A percentile compares a stretch with the other conserved stretches of the same genome.
Evolutionary conservation across 495 filamentous ascomycete species (phyloP).

Genomic region (Podospora pseudoanserina): DNA sequence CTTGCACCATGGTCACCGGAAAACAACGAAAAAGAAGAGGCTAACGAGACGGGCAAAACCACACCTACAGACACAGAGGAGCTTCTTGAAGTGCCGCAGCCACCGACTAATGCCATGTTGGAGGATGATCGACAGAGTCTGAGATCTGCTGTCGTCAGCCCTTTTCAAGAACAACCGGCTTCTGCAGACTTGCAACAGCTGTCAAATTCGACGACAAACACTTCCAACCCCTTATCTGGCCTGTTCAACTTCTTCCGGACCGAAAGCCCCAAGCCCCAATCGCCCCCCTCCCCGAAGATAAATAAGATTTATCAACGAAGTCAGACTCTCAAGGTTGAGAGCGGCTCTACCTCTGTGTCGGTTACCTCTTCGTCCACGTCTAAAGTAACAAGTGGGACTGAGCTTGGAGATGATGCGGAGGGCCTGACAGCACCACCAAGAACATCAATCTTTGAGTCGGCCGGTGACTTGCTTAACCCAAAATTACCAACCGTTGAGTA

Average conservation of each 20-base stretch:
- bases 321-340: slow-evolving; percentile 58
- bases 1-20: slow-evolving; percentile 36
- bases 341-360: slow-evolving; percentile 36
- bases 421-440: slow-evolving; percentile 68
- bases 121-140: slow-evolving; percentile 53
- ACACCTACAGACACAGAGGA: slow-evolving; percentile 26
- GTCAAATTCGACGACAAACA: slow-evolving; percentile 25
- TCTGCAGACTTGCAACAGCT: slow-evolving; percentile 26
- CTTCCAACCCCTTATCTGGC: slow-evolving; percentile 50
- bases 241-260: slow-evolving; percentile 62
- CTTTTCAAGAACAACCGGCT: slow-evolving; percentile 17
- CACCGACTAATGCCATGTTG: slow-evolving; percentile 49
- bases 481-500: slow-evolving; percentile 77
- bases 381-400: slow-evolving; percentile 41
- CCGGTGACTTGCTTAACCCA: slow-evolving; percentile 85
- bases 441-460: slow-evolving; percentile 92
- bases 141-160: slow-evolving; percentile 29
- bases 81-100: slow-evolving; percentile 56
- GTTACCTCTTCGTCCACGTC: slow-evolving; percentile 34
- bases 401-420: slow-evolving; percentile 41
- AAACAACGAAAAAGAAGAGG: slow-evolving; percentile 19
- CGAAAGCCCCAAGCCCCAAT: slow-evolving; percentile 34
- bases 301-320: slow-evolving; percentile 74
- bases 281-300: slow-evolving; percentile 44
- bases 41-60: slow-evolving; percentile 25